Base-by-base conservation (phyloP, 2,329 filamentous ascomycete genomes). In the Ascocoryne sarcoides region DNA sequence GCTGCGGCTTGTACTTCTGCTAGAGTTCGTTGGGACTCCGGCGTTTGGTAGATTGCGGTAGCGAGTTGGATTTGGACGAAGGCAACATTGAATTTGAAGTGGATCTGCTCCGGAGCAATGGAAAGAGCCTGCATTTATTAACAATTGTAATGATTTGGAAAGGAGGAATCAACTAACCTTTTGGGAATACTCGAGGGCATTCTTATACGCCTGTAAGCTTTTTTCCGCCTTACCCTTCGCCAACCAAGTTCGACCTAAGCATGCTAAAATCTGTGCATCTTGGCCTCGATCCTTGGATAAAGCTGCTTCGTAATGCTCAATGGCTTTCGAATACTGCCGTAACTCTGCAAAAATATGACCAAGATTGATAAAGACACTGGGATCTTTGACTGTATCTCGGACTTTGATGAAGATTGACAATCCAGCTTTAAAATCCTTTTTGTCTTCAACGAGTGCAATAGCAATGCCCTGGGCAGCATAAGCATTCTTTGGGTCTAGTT, bases 41-140 rank as follows among this genome's bases (percentile, higher is more conserved):
- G 70, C 39, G 95, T 69, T 26, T 68, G 71, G 62, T 87, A 82
- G 40, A 95, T 79, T 20, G 84, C 76, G 33, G 83, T 82, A 15
- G 90, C 90, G 40, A 96, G 79, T 61, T 95, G 89, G 47, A 95
- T 93, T 59, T 96, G 92, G 19, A 96, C 86, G 58, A 95, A 98
- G 1, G 92, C 92, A 19, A 98, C 85, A 57, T 98, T 98, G 73
- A 98, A 98, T 61, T 92, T 87, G 62, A 92, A 86, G 62, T 95
- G 87, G 20, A 89, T 73, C 54, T 94, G 86, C 4, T 92, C 84
- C 0, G 88, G 84, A 1, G 84, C 79, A 40, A 84, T 75, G 40
- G 79, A 75, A 14, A 94, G 75, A 18, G 90, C 87, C 75, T 83
- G 36, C 21, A 21, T 26, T n/a, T 43, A 53, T 62, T 48, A 63